Conservation (phyloP, 352 stramenopile genomes). For the Albugo laibachii region DNA sequence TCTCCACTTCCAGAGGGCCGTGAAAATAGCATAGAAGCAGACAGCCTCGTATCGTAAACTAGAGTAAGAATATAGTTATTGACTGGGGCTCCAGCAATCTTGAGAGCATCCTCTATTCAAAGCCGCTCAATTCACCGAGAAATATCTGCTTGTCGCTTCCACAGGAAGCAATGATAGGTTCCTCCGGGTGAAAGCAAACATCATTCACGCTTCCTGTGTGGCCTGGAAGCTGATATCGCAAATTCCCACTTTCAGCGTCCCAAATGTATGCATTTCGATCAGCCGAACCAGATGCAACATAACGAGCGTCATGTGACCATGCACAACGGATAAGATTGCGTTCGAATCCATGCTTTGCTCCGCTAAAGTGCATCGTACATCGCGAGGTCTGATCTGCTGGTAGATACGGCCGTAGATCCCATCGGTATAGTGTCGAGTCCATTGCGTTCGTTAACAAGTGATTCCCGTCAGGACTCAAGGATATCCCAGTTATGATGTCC, state of each 20-base stretch:
- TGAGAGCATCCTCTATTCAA: conserved; percentile 1
- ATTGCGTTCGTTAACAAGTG: conserved; percentile 90
- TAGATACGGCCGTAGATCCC: conserved; percentile 87
- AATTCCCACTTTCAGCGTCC: conserved; percentile 79
- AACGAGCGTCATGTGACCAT: conserved; percentile 78
- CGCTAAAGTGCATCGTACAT: conserved; percentile 38
- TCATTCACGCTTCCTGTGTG: conserved; percentile 90
- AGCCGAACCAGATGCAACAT: conserved; percentile 74
- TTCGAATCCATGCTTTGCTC: conserved; percentile 85
- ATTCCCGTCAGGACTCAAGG: conserved; percentile 84
- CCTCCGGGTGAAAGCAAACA: conserved; percentile 76
- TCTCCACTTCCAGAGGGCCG: too few relatives aligned
- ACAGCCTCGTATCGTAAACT: too few relatives aligned
- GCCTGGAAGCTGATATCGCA: conserved; percentile 86
- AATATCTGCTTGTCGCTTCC: conserved; percentile 76
- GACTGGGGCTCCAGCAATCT: too few relatives aligned
- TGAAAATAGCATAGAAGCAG: too few relatives aligned
- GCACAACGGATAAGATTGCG: conserved; percentile 84
- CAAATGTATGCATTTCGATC: conserved; percentile 90
- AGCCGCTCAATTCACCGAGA: conserved; percentile 40
- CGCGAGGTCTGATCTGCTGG: conserved; percentile 14
- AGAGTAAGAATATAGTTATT: too few relatives aligned
- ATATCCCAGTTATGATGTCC: conserved; percentile 89
- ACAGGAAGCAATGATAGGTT: conserved; percentile 71
- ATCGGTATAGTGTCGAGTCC: conserved; percentile 83